Conservation (phyloP, 2,329 filamentous ascomycete genomes). For the Aspergillus sp. region DNA sequence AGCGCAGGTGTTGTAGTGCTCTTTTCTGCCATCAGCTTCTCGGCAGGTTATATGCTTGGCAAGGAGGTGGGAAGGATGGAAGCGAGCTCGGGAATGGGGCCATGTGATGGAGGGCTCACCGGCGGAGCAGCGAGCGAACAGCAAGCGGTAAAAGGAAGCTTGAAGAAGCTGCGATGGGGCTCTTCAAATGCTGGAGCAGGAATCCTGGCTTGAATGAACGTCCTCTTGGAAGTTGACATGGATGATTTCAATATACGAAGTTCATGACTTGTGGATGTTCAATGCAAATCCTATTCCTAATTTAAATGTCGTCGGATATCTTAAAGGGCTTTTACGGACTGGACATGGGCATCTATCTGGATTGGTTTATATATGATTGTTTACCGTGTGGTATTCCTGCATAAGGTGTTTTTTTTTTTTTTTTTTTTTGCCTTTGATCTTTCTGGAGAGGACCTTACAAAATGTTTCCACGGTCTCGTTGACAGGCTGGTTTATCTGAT, state of each 20-base stretch:
- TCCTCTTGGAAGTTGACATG: too few relatives aligned
- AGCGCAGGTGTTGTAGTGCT: slow-evolving; percentile 58
- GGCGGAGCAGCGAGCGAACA: slow-evolving; percentile 33
- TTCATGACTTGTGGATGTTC: slow-evolving; percentile 33
- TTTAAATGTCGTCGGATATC: neutral
- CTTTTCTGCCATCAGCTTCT: slow-evolving; percentile 57
- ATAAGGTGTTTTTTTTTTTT: too few relatives aligned
- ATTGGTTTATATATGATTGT: too few relatives aligned
- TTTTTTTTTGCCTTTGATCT: too few relatives aligned
- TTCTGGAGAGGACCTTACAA: too few relatives aligned
- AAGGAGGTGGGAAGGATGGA: slow-evolving; percentile 51
- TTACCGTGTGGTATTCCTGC: too few relatives aligned
- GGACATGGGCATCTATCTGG: too few relatives aligned
- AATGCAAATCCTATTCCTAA: slow-evolving; percentile 36
- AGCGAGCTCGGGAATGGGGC: slow-evolving; percentile 24
- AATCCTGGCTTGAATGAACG: slow-evolving; percentile 25
- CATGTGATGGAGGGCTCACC: slow-evolving; percentile 8
- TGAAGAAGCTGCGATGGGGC: slow-evolving; percentile 38
- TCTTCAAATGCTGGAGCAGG: slow-evolving; percentile 29
- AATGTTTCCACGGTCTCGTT: too few relatives aligned
- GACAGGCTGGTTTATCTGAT: too few relatives aligned
- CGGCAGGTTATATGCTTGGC: slow-evolving; percentile 55
- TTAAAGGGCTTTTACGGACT: too few relatives aligned
- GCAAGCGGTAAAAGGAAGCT: slow-evolving; percentile 38
- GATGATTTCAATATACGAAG: too few relatives aligned